These are phyloP conservation scores for Lipomyces yamadae DNA, from an alignment of 805 yeast species.

Conservation along the genomic window DNA sequence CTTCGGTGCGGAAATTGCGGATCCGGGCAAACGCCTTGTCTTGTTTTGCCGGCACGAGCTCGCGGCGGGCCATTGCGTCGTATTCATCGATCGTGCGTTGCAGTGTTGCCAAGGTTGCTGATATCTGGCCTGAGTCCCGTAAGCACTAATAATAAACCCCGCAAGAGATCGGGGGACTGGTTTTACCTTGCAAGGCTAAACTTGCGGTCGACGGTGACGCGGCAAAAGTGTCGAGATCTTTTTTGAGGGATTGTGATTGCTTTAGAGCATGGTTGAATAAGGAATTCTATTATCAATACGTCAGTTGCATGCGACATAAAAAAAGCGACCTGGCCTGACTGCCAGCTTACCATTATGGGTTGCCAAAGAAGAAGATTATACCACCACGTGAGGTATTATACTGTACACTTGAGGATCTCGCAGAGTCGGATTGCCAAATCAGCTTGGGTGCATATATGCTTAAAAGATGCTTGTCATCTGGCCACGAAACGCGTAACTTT, in stretches of 20 bases:
- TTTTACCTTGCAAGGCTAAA: conserved; percentile 68
- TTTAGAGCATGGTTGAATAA: conserved; percentile 87
- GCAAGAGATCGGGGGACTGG: conserved; percentile 14
- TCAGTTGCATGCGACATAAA: neutral
- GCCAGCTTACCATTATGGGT: neutral
- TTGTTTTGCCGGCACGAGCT: conserved; percentile 57
- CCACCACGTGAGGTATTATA: too few relatives aligned
- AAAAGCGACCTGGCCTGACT: neutral
- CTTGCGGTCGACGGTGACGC: conserved; percentile 70
- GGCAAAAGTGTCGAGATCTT: conserved; percentile 66
- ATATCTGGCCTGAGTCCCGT: conserved; percentile 57
- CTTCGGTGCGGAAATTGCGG: conserved; percentile 55
- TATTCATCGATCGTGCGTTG: conserved; percentile 76
- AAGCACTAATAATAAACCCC: neutral
- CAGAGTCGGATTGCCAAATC: too few relatives aligned
- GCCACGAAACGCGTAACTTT: too few relatives aligned
- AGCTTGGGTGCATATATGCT: too few relatives aligned
- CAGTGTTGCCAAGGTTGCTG: conserved; percentile 79
- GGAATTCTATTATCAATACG: conserved; percentile 59
- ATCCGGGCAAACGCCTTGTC: conserved; percentile 67
- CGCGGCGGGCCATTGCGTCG: conserved; percentile 62
- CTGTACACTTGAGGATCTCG: too few relatives aligned
- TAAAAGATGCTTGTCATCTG: too few relatives aligned
- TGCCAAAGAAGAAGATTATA: too few relatives aligned
- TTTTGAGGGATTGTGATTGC: conserved; percentile 73